A percentile compares a stretch with the other conserved stretches of the same genome.
phyloP scores from a whole-genome alignment of 2,329 filamentous ascomycete genomes.

The Colletotrichum sp. region DNA sequence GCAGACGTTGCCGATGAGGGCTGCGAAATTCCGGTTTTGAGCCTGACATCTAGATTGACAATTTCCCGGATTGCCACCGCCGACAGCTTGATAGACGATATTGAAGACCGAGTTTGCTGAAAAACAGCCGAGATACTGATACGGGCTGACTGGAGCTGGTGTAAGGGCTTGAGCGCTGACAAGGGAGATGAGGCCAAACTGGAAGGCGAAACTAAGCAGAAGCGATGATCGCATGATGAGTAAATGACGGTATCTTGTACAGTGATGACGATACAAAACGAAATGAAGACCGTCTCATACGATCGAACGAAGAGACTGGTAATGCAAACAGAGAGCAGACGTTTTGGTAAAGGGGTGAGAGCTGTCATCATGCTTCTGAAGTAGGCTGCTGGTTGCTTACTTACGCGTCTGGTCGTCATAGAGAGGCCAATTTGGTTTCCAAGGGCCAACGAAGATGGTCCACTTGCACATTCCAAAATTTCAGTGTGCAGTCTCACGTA shows the following conservation, averaged over 20 bases:
- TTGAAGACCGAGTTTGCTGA: not conserved
- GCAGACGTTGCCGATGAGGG: not conserved
- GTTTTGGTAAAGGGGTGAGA: not conserved
- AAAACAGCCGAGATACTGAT: not conserved
- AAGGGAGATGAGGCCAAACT: not conserved
- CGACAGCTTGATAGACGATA: not conserved
- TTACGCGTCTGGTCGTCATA: not conserved
- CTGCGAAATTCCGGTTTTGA: not conserved
- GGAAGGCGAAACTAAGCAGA: not conserved
- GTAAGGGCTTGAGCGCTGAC: not conserved
- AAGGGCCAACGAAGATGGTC: not conserved
- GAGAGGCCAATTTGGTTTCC: not conserved
- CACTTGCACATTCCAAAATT: not conserved
- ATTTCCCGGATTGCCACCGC: not conserved
- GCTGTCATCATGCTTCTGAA: not conserved
- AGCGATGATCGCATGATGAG: not conserved
- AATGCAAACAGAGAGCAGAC: not conserved
- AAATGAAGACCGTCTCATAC: not conserved
- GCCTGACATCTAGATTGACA: not conserved
- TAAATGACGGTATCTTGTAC: not conserved
- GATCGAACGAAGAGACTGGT: not conserved
- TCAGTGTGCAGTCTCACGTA: not conserved
- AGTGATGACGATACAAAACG: not conserved
- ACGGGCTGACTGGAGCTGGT: not conserved
- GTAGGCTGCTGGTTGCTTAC: not conserved